Conservation (phyloP, 1,139 yeast species). For the Pichia sp. region DNA sequence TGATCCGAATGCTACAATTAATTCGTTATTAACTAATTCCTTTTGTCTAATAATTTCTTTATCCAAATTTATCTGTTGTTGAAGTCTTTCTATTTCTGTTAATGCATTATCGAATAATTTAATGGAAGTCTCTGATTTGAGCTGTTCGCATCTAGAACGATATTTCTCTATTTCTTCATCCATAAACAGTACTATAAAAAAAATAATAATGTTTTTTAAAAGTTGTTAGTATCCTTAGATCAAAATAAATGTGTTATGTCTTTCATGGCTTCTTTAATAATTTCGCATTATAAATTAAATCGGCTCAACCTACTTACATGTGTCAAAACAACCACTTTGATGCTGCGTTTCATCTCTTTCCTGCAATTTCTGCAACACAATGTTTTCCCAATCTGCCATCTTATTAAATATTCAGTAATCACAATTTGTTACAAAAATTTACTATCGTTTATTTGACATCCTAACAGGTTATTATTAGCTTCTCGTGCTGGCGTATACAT, state of each 20-base stretch:
- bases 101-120: conserved; percentile 15
- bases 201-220: neutral
- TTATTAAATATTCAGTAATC: too few relatives aligned
- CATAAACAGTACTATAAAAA: conserved; percentile 2
- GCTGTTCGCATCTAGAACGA: conserved; percentile 2
- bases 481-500: too few relatives aligned
- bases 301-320: conserved; percentile 2
- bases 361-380: conserved; percentile 17
- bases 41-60: conserved; percentile 11
- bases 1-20: conserved; percentile 15
- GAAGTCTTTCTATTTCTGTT: conserved; percentile 7
- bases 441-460: too few relatives aligned
- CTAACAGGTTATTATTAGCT: too few relatives aligned
- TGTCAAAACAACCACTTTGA: conserved; percentile 3
- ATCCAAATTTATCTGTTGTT: conserved; percentile 7
- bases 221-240: too few relatives aligned
- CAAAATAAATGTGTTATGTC: too few relatives aligned
- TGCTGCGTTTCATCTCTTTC: conserved; percentile 21
- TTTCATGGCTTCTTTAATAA: too few relatives aligned
- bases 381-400: conserved; percentile 19
- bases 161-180: conserved; percentile 2
- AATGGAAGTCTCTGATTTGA: conserved; percentile 2
- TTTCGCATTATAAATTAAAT: too few relatives aligned
- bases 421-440: too few relatives aligned
- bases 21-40: conserved; percentile 14